Conservation (phyloP, 441 rosid genomes). For the Mallotus repandus region DNA sequence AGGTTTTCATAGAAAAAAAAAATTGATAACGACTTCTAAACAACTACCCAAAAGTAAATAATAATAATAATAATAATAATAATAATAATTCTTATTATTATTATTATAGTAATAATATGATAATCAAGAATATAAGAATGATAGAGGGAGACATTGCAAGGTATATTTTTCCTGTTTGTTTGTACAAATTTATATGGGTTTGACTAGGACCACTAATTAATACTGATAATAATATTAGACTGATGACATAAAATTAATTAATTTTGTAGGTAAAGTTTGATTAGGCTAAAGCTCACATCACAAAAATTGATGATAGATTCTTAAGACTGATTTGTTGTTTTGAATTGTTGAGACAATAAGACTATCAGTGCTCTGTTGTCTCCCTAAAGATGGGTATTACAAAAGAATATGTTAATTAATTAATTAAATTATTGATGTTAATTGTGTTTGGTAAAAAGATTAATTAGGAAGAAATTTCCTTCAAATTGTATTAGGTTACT, state of each 20-base stretch:
- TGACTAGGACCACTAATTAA: slow-evolving; percentile 13
- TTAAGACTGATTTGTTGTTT: no score
- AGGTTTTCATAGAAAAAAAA: slow-evolving; percentile 25
- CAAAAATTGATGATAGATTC: no score
- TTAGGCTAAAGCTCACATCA: no score
- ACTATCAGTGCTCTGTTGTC: background rate
- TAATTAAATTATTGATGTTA: background rate
- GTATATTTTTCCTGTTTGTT: slow-evolving; percentile 1
- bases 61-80: no score
- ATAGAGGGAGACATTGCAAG: slow-evolving; percentile 5
- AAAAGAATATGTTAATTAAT: background rate
- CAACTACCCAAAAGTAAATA: background rate
- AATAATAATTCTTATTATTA: no score
- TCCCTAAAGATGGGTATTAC: background rate
- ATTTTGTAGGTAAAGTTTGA: no score
- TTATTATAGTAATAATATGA: no score
- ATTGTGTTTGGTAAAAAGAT: background rate
- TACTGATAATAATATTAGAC: no score
- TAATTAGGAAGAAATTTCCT: background rate
- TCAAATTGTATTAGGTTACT: no score
- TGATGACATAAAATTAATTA: no score
- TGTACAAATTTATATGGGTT: background rate
- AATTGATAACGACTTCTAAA: background rate
- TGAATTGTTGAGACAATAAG: no score
- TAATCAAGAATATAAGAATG: background rate